Percentiles rank a stretch among this genome's conserved stretches.
These are phyloP conservation scores for Globisporangium irregulare DNA, from an alignment of 352 stramenopile genomes.

Conservation along the genomic window DNA sequence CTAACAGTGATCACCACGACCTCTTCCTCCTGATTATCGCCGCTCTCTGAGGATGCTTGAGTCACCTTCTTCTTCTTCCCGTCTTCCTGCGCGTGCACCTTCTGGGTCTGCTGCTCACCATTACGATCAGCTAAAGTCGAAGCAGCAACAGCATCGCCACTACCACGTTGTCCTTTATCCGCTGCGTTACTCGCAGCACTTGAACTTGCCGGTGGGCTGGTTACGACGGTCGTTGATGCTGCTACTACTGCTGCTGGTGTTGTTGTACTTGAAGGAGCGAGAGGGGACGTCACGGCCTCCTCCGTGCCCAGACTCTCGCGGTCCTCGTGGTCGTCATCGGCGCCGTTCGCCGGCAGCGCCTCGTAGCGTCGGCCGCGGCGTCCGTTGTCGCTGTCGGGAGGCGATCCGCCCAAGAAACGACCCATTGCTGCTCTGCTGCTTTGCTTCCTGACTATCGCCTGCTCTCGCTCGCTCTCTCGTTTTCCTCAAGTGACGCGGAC, in stretches of 20 bases:
- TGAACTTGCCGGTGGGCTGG: conserved; percentile 6
- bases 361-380: conserved; percentile 53
- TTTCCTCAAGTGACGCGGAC: not conserved
- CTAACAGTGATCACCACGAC: not conserved
- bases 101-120: not conserved
- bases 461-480: conserved; percentile 1
- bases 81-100: not conserved
- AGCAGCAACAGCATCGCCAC: not conserved
- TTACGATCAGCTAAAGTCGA: not conserved
- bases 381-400: conserved; percentile 24
- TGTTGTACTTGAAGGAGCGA: not conserved
- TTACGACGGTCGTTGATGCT: conserved; percentile 8
- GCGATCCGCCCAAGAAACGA: conserved; percentile 47
- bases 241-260: conserved; percentile 18
- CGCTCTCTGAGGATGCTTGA: not conserved
- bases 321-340: conserved; percentile 23
- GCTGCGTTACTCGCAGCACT: not conserved
- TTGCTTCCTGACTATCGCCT: not conserved
- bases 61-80: not conserved
- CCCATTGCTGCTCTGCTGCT: conserved; percentile 39
- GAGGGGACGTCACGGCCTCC: conserved; percentile 5
- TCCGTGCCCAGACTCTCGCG: conserved; percentile 26
- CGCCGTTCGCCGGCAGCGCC: conserved; percentile 41
- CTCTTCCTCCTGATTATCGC: conserved; percentile 10
- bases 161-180: not conserved